Evolutionary conservation across 257 asterid species (phyloP).

Genomic region (Solanum phureja): DNA sequence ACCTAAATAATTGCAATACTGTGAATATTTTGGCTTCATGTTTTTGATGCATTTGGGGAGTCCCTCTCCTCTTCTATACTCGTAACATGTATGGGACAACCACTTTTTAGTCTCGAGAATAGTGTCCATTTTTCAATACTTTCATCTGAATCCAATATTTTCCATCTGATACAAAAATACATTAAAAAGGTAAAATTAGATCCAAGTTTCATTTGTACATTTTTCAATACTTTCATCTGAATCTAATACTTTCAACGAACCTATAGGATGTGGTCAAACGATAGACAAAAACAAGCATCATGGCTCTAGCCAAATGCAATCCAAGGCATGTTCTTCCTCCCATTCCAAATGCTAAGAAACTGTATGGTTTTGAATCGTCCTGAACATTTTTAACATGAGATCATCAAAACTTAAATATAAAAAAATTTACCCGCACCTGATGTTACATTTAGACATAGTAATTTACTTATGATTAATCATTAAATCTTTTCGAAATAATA

Average conservation of each 20-base stretch:
- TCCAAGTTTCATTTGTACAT: neutral
- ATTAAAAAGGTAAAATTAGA: neutral
- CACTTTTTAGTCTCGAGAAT: slow-evolving; percentile 3
- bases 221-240: neutral
- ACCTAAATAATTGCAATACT: neutral
- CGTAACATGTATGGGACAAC: slow-evolving; percentile 6
- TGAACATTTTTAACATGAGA: neutral
- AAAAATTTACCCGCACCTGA: neutral
- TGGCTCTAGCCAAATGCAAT: neutral
- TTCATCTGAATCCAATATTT: neutral
- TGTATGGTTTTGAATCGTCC: neutral
- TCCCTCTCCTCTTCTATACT: neutral
- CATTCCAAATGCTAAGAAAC: neutral
- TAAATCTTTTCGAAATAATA: neutral
- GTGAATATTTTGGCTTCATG: neutral
- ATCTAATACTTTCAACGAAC: neutral
- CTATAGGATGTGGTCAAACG: neutral
- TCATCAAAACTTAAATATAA: neutral
- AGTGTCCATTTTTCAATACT: neutral
- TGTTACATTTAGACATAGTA: neutral
- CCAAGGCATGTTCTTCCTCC: slow-evolving; percentile 1
- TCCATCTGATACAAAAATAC: neutral
- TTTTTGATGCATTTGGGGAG: neutral
- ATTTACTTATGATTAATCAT: neutral
- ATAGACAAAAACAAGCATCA: neutral